Base-by-base conservation (phyloP, 257 asterid genomes). In the Solanum ossicruentum region DNA sequence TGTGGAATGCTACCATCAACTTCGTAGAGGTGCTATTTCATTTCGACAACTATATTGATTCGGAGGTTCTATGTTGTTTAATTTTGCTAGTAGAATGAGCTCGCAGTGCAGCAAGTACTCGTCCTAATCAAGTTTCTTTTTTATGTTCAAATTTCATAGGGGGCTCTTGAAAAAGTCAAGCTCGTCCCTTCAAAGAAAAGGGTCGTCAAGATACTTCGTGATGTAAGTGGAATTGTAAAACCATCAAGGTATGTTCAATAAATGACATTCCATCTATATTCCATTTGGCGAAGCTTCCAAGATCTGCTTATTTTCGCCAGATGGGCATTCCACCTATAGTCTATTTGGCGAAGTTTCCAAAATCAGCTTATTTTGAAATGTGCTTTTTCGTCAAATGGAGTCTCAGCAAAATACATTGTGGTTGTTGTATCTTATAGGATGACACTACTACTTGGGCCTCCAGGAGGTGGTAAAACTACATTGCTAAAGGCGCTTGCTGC, bases 371-470 rank as follows among this genome's bases (percentile, higher is more conserved):
- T 69, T 69, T 36, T 16, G 20, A 36, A 9, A 69, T 0, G 77
- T 69, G 3, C 0, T 8, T 16, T 69, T 1, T 36, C 23, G 8
- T 28, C n/a, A 3, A 15, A 66, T 66, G n/a, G 12, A 65, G 3
- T 66, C 69, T 21, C 47, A 66, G n/a, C 15, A 32, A 66, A 45
- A n/a, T 20, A n/a, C 87, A 13, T 21, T 81, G 13, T 51, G 66
- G 23, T 84, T 45, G 54, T 80, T 49, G 39, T 16, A 28, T 79
- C 87, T 57, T 84, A 18, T 85, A 95, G 99, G 97, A 91, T 94
- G 97, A 92, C 98, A 20, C 93, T 97, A 69, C 97, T 97, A 88
- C 98, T 97, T 41, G 99, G 99, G 60, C 99, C 99, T 84, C 99
- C 99, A 3, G 92, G 98, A 3, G 80, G 98, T 12, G 99, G 99